Conservation (phyloP, 371 early-diverging fungal genomes). For the Apophysomyces elegans region DNA sequence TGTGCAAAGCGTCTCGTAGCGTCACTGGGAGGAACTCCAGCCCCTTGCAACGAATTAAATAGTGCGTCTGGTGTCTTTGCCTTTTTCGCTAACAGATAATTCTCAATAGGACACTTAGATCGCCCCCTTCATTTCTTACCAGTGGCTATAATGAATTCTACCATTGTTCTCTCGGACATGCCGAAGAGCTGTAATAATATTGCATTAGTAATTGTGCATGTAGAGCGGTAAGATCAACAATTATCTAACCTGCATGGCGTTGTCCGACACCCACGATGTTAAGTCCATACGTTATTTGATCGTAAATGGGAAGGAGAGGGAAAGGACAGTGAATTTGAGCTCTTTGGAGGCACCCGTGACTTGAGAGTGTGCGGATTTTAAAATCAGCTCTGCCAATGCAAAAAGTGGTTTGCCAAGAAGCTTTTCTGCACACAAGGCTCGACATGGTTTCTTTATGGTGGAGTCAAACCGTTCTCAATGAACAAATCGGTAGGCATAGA, state of each 20-base stretch:
- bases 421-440: not conserved
- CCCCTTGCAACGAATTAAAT: constrained; percentile 52
- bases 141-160: constrained; percentile 75
- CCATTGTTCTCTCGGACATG: constrained; percentile 71
- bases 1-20: constrained; percentile 63
- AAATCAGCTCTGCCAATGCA: no score
- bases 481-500: constrained; percentile 39
- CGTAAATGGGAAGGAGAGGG: not conserved
- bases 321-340: not conserved
- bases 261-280: constrained; percentile 79
- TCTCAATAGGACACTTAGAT: not conserved
- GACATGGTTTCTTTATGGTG: constrained; percentile 48
- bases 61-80: constrained; percentile 65
- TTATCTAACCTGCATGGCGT: constrained; percentile 66
- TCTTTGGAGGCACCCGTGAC: not conserved
- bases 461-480: constrained; percentile 48
- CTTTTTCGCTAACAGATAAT: constrained; percentile 51
- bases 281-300: constrained; percentile 35
- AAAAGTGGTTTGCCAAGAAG: not conserved
- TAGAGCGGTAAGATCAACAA: constrained; percentile 21
- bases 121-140: constrained; percentile 31
- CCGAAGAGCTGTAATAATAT: constrained; percentile 60
- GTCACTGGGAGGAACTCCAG: constrained; percentile 61
- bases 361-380: no score
- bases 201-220: constrained; percentile 9